Evolutionary conservation across 106 monocot genomes (phyloP), one percentile per base, ranked within the genome.

Genomic region (Vanilla planifolia): DNA sequence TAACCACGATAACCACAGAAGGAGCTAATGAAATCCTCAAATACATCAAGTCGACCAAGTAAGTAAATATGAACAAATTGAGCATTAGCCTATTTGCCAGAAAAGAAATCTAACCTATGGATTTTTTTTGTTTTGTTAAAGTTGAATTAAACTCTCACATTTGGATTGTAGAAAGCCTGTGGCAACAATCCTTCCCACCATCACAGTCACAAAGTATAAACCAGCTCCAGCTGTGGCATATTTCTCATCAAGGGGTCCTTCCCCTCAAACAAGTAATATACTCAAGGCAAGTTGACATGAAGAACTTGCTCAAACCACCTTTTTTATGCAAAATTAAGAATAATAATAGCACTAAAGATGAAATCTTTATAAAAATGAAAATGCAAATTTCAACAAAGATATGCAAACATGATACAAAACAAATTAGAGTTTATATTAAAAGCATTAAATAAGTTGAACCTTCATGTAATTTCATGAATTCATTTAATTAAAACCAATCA

Each of bases 211-310:
- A 8, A 78, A 88, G 41, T 69, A 75, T 50, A 92, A 78, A 58
- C 88, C 92, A 6, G 92, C 92, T 30, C 92, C 88, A 3, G 51
- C 47, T 8, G 75, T 92, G 58, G 88, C 92, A 10, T 77, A 73
- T 30, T 92, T 92, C 75, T 92, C 88, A n/a, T 80, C 88, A 20
- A 74, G 88, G 64, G 92, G 92, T 8, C 88, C 88, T 55, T 74
- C 77, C 0, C 22, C 21, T 19, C 73, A 76, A 63, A 72, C 84
- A 3, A 62, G 64, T 3, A 87, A 84, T 46, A 77, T 92, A 33
- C 65, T 88, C 30, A 88, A 86, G 69, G 86, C 53, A 55, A 67
- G 67, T 39, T n/a, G n/a, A n/a, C n/a, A n/a, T n/a, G n/a, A n/a
- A n/a, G n/a, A n/a, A n/a, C n/a, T n/a, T n/a, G n/a, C n/a, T n/a